Evolutionary conservation across 192 early-diverging fungal species (phyloP).

Genomic region (Podila epicladia): DNA sequence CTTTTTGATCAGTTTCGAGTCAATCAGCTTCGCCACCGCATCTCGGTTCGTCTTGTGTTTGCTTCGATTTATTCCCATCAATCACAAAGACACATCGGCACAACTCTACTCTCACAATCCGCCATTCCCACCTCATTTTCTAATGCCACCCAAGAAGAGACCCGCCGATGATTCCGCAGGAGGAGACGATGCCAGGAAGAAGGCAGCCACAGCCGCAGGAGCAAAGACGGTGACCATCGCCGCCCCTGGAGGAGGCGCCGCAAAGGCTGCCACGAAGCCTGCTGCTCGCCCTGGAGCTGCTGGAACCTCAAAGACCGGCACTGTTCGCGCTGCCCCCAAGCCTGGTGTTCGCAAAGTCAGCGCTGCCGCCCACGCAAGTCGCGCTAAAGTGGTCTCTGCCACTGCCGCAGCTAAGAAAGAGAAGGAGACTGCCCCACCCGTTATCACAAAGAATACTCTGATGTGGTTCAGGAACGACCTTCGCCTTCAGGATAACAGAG

Average conservation of each 20-base stretch:
- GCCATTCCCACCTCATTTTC: neutral
- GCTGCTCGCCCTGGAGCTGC: constrained; percentile 5
- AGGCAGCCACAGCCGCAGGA: constrained; percentile 4
- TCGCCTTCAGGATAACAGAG: constrained; percentile 56
- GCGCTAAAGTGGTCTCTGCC: constrained; percentile 7
- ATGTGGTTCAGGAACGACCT: constrained; percentile 65
- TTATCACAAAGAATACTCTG: constrained; percentile 45
- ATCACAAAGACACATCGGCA: neutral
- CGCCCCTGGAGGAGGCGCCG: constrained; percentile 12
- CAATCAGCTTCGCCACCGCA: no score
- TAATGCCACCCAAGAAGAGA: constrained; percentile 54
- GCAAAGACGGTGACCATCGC: constrained; percentile 29
- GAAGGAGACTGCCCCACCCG: constrained; percentile 39
- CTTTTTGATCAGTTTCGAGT: no score
- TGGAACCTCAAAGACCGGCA: constrained; percentile 27
- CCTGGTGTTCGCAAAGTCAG: constrained; percentile 40
- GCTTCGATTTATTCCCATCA: neutral
- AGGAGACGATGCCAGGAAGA: constrained; percentile 24
- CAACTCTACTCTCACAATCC: neutral
- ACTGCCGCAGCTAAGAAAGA: constrained; percentile 30
- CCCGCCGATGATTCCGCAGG: constrained; percentile 29
- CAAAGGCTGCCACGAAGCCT: neutral
- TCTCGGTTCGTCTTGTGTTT: no score
- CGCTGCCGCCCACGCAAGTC: constrained; percentile 28
- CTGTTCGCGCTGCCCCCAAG: constrained; percentile 37